Evolutionary conservation across 164 flowering plant species (phyloP), one percentile per base, ranked within the genome.

Genomic region (Vitis labrusca): DNA sequence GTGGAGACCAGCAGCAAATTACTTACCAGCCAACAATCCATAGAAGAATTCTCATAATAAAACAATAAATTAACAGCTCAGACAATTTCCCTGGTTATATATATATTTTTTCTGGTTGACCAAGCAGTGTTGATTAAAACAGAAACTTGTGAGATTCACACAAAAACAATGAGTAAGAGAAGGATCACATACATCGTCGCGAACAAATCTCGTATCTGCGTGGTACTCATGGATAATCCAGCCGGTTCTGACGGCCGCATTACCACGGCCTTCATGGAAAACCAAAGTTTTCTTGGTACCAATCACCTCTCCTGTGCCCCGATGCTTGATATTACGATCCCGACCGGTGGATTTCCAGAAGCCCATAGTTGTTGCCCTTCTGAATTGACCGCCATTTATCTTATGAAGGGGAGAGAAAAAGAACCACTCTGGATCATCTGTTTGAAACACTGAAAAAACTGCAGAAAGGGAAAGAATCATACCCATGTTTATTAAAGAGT

Each of bases 181-280:
- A 49, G 13, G 63, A 29, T 30, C 1, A 6, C 2, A 16, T 17
- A 30, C 70, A 29, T 37, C 49, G 2, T 37, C 12, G 47, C 16
- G 53, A 4, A 51, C 15, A 57, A 14, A 23, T 23, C 0, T 23
- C 27, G 1, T 49, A 48, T 23, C 27, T 23, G 52, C 15, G 4
- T 69, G 69, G 44, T 67, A 78, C 59, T 78, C 78, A 16, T 79
- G 82, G 29, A 79, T 75, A 8, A 79, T 66, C 76, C 76, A 75
- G 10, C 29, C 1, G 56, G 81, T 68, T n/a, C 66, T 69, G 32
- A 8, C 54, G 6, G 61, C 68, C 12, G 53, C 19, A 5, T 47
- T 63, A 19, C 12, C 37, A 55, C 78, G 71, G 9, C 78, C 81
- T 51, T 13, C 23, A n/a, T 79, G 19, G 64, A 62, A 79, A 14